Percentiles rank a stretch among this genome's conserved stretches.
Evolutionary conservation across 768 basidiomycete species (phyloP).

Genomic region (Tulasnella sp.): DNA sequence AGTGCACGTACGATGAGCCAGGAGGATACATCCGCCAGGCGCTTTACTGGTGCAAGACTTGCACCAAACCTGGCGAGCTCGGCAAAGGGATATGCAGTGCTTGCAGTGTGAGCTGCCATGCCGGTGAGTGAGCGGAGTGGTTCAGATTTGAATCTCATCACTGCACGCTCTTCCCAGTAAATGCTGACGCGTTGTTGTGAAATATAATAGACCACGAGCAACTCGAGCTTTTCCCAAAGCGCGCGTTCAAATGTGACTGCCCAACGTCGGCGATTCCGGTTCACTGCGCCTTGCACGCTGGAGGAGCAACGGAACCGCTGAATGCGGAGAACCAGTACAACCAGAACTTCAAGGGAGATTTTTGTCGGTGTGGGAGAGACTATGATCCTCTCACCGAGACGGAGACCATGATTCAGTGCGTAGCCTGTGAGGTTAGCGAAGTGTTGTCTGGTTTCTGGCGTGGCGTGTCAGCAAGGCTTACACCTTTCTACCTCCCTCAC

Average conservation of each 20-base stretch:
- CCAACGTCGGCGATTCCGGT: constrained; percentile 62
- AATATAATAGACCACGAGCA: constrained; percentile 46
- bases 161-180: neutral
- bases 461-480: neutral
- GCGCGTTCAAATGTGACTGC: constrained; percentile 80
- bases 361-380: constrained; percentile 68
- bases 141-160: constrained; percentile 4
- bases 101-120: constrained; percentile 83
- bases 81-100: constrained; percentile 70
- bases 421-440: constrained; percentile 68
- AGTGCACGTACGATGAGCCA: constrained; percentile 53
- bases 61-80: constrained; percentile 43
- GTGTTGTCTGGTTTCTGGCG: too few species aligned
- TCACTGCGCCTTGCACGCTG: constrained; percentile 59
- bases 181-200: neutral
- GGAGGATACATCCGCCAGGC: constrained; percentile 68
- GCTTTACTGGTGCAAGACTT: constrained; percentile 76
- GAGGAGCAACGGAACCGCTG: constrained; percentile 44
- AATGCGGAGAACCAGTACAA: constrained; percentile 65
- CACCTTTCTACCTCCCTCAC: too few species aligned
- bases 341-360: constrained; percentile 64
- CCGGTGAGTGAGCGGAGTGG: constrained; percentile 37
- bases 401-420: constrained; percentile 87
- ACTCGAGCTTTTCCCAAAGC: constrained; percentile 81
- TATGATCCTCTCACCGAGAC: constrained; percentile 70